Evolutionary conservation across 768 basidiomycete genomes (phyloP).

Genomic region (Lactarius deliciosus): DNA sequence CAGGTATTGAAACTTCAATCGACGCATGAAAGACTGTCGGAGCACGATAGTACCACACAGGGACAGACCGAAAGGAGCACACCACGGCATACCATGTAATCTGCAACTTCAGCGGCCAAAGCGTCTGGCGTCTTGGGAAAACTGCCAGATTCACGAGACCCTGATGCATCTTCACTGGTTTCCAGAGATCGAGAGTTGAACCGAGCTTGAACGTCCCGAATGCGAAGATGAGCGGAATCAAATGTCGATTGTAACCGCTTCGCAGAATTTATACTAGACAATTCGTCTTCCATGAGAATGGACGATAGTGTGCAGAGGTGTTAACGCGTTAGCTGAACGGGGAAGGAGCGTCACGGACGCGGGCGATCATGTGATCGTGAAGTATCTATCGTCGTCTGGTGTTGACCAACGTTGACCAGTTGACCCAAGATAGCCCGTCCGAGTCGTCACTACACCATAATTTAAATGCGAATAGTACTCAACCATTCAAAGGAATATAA

Average conservation of each 20-base stretch:
- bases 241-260: conserved; percentile 23
- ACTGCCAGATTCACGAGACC: conserved; percentile 15
- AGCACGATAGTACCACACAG: neutral
- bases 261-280: conserved; percentile 17
- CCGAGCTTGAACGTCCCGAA: conserved; percentile 27
- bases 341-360: neutral
- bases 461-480: neutral
- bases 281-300: neutral
- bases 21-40: conserved; percentile 65
- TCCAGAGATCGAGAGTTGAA: conserved; percentile 26
- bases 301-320: neutral
- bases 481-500: neutral
- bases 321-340: neutral
- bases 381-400: too few species aligned
- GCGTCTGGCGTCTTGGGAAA: conserved; percentile 20
- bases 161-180: conserved; percentile 14
- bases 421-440: too few species aligned
- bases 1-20: conserved; percentile 85
- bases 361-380: conserved; percentile 19
- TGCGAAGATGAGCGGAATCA: conserved; percentile 24
- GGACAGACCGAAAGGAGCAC: conserved; percentile 32
- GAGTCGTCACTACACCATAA: too few species aligned
- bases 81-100: conserved; percentile 63
- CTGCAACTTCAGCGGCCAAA: conserved; percentile 47
- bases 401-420: too few species aligned